Evolutionary conservation across 192 early-diverging fungal genomes (phyloP), one percentile per base, ranked within the genome.

Genomic region (Coemansia sp.): DNA sequence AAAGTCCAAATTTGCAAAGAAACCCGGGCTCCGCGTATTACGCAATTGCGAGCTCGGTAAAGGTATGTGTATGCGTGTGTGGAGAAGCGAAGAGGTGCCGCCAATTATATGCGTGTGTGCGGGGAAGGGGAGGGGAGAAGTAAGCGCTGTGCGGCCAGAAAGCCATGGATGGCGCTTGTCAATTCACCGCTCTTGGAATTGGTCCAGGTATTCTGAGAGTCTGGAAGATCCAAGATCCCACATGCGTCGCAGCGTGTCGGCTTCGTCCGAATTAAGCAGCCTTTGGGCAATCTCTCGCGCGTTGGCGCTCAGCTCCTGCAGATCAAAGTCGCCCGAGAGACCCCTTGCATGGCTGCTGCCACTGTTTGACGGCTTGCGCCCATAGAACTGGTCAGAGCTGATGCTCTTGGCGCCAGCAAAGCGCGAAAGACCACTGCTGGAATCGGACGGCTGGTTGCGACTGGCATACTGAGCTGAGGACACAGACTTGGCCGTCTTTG

Each of bases 341-440:
- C 94, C 95, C 28, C 88, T 85, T n/a, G 86, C 88, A 10, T 77
- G 76, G 17, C 56, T 84, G 6, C 30, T 49, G 60, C 42, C 7
- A 29, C 60, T 84, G 22, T 69, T 81, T 14, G 76, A 66, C 25
- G 90, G 87, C 5, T 86, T 85, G 20, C 93, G 89, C 4, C 88
- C 90, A 88, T 96, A 96, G 78, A 90, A 96, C 84, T 95, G 91
- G 71, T 96, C 94, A 20, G 90, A 92, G 30, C 93, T 94, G 60
- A 98, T 96, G 29, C 91, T 85, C 75, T 93, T 95, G 51, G 94
- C 90, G 54, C 73, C 85, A 6, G 85, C 85, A 69, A 98, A 96
- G 64, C 90, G 86, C 20, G 60, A 62, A 16, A 60, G 18, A 34
- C 45, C 58, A 45, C 45, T 34, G 4, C 29, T 20, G 20, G 65